Conservation (phyloP, 148 eudicot genomes). For the Fagopyrum homotropicum region DNA sequence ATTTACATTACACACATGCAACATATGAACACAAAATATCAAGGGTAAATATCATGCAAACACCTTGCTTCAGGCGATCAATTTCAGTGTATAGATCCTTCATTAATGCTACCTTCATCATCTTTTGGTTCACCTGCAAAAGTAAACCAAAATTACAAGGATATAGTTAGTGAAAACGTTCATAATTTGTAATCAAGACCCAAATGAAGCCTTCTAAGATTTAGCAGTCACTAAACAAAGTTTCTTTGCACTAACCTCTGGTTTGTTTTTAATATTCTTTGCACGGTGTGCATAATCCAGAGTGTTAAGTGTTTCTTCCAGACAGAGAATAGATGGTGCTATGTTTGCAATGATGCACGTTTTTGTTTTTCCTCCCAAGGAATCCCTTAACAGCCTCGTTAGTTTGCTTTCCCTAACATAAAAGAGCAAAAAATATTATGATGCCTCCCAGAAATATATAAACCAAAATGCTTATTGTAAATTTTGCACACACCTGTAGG, state of each 20-base stretch:
- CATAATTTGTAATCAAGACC: not conserved
- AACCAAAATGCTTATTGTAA: not conserved
- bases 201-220: not conserved
- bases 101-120: conserved; percentile 95
- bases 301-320: conserved; percentile 97
- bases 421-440: not conserved
- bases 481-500: conserved; percentile 53
- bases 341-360: conserved; percentile 97
- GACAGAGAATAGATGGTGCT: conserved; percentile 80
- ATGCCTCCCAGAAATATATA: not conserved
- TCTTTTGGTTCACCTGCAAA: conserved; percentile 84
- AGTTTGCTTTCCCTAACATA: conserved; percentile 84
- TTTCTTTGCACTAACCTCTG: conserved; percentile 59
- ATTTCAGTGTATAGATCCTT: conserved; percentile 92
- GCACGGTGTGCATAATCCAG: conserved; percentile 98
- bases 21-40: not conserved
- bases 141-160: conserved; percentile 14
- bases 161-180: not conserved
- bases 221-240: not conserved
- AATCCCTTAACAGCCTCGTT: conserved; percentile 92
- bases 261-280: conserved; percentile 95
- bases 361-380: conserved; percentile 99
- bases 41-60: not conserved
- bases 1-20: not conserved
- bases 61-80: conserved; percentile 95